phyloP scores from a whole-genome alignment of 1,284 basidiomycete species.

The Afroboletus lepidellus region DNA sequence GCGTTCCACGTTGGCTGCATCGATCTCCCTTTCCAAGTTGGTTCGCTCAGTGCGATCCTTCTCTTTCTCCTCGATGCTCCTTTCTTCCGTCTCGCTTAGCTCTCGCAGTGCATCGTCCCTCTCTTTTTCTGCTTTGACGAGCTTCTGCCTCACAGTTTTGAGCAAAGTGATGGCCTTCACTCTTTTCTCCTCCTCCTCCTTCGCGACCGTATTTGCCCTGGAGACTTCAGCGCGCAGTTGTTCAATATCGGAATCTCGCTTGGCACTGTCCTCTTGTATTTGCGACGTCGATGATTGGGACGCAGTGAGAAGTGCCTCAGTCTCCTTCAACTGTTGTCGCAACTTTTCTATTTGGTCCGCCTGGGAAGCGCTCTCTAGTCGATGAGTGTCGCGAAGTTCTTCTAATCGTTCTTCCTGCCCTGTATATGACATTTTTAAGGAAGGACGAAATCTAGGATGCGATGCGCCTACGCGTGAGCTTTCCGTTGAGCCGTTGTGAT shows the following conservation, averaged over 20 bases:
- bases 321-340: constrained; percentile 64
- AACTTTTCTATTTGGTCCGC: constrained; percentile 71
- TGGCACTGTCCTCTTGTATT: constrained; percentile 46
- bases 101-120: constrained; percentile 76
- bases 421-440: constrained; percentile 33
- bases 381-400: constrained; percentile 81
- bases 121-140: constrained; percentile 91
- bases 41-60: constrained; percentile 62
- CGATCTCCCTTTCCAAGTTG: constrained; percentile 58
- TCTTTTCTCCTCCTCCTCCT: constrained; percentile 94
- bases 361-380: constrained; percentile 74
- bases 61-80: constrained; percentile 58
- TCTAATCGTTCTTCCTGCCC: constrained; percentile 83
- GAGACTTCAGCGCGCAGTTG: constrained; percentile 61
- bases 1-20: constrained; percentile 59
- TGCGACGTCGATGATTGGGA: constrained; percentile 47
- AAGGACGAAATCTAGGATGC: background rate
- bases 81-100: constrained; percentile 49
- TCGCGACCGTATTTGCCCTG: constrained; percentile 60
- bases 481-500: constrained; percentile 67
- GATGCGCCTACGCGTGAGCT: constrained; percentile 59
- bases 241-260: constrained; percentile 53
- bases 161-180: constrained; percentile 88
- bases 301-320: constrained; percentile 65
- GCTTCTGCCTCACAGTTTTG: constrained; percentile 89